A percentile compares a stretch with the other conserved stretches of the same genome.
Evolutionary conservation across 2,329 filamentous ascomycete genomes (phyloP).

Genomic region (Aureobasidium subglaciale): DNA sequence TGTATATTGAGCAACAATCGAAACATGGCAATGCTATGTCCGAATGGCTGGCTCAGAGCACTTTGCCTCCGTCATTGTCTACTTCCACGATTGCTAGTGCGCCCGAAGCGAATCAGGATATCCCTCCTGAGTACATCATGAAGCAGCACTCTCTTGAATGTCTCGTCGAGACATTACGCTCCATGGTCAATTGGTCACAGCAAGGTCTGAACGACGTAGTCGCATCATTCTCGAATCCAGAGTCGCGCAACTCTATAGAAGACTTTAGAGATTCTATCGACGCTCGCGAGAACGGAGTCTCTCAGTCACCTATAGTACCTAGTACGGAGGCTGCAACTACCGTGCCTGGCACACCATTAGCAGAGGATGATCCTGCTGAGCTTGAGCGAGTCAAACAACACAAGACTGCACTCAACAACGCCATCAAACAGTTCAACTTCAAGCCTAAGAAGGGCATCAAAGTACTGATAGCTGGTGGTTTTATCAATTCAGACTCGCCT

Average conservation of each 20-base stretch:
- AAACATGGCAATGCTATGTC: conserved; percentile 47
- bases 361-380: conserved; percentile 84
- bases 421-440: conserved; percentile 89
- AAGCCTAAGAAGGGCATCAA: conserved; percentile 95
- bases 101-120: conserved; percentile 44
- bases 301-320: conserved; percentile 33
- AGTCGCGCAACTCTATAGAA: conserved; percentile 48
- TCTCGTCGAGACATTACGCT: conserved; percentile 79
- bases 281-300: conserved; percentile 50
- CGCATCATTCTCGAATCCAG: conserved; percentile 31
- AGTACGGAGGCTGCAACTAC: conserved; percentile 38
- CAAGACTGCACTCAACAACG: conserved; percentile 87
- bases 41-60: conserved; percentile 84
- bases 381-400: conserved; percentile 91
- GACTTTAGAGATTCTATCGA: conserved; percentile 71
- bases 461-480: conserved; percentile 71
- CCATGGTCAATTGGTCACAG: conserved; percentile 86
- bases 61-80: conserved; percentile 77
- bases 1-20: conserved; percentile 71
- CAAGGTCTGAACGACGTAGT: conserved; percentile 52
- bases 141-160: conserved; percentile 86
- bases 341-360: conserved; percentile 35
- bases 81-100: conserved; percentile 60
- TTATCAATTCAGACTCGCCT: conserved; percentile 72
- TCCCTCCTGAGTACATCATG: conserved; percentile 82